Base-by-base conservation (phyloP, 148 eudicot species). In the Rhododendron ferrugineum region DNA sequence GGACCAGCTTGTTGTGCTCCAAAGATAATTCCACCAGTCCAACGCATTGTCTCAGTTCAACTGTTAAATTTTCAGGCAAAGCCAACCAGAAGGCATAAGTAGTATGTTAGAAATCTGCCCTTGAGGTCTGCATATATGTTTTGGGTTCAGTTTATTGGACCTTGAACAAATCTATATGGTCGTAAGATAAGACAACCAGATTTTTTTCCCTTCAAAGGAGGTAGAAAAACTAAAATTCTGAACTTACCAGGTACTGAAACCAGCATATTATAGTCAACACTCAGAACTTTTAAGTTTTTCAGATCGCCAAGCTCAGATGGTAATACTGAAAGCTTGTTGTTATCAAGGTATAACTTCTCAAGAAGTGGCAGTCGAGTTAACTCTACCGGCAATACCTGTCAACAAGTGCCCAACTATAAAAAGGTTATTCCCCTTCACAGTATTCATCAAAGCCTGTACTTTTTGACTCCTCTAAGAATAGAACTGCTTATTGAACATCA, bases 1-100 rank as follows among this genome's bases (percentile, higher is more conserved):
- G 94, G 83, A 97, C 89, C 84, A 97, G 94, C 91, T 94, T 97
- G 94, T 97, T 97, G 92, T 97, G 95, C 88, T 97, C 99, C 92
- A 97, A 88, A 54, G 99, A 95, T 68, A 97, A 92, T 92, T 95
- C 99, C 86, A 95, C 94, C 83, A 97, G 90, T 81, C 96, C 97
- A 91, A 93, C 92, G 86, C 99, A 97, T 88, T 97, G 94, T 84
- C 95, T 91, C 91, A 97, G 82, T 86, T 95, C 99, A 90, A 91
- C 99, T 97, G 95, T 84, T 83, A 84, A 83, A 80, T 73, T 79
- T 47, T 86, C 89, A 70, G 86, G 44, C 62, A 82, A 86, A 86
- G 58, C 62, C 47, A 85, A 56, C 23, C 30, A 58, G 62, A 78
- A 80, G 36, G 52, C 42, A 80, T 50, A 42, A 84, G 74, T 76